Evolutionary conservation across 2,329 filamentous ascomycete genomes (phyloP).

Genomic region (Penicillium janthinellum): DNA sequence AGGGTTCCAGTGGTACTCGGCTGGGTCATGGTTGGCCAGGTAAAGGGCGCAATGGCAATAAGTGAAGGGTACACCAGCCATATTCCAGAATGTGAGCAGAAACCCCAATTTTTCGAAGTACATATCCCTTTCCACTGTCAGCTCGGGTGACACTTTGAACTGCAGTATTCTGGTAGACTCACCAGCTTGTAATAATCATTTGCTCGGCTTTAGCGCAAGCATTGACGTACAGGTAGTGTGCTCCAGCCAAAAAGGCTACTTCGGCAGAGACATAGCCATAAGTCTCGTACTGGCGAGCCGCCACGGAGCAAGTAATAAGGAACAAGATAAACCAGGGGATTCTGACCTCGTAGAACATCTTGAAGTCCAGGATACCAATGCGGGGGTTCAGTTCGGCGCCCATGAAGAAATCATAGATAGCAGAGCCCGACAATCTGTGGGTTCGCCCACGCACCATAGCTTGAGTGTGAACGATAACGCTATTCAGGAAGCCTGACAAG

Average conservation of each 20-base stretch:
- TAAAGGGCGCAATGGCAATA: conserved; percentile 94
- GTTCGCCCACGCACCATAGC: conserved; percentile 77
- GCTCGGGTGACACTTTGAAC: background rate
- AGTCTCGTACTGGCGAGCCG: conserved; percentile 80
- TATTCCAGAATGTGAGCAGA: conserved; percentile 97
- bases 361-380: conserved; percentile 80
- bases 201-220: conserved; percentile 91
- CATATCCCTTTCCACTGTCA: conserved; percentile 64
- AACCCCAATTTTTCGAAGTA: conserved; percentile 96
- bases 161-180: background rate
- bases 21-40: conserved; percentile 76
- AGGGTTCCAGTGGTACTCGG: conserved; percentile 73
- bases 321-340: conserved; percentile 91
- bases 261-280: conserved; percentile 84
- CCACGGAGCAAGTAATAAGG: conserved; percentile 60
- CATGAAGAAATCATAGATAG: conserved; percentile 87
- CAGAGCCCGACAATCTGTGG: conserved; percentile 85
- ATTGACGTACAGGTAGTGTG: conserved; percentile 87
- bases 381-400: conserved; percentile 83
- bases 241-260: conserved; percentile 78
- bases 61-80: conserved; percentile 83
- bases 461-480: conserved; percentile 81
- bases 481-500: conserved; percentile 79
- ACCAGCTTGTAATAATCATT: conserved; percentile 79
- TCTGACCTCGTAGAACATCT: conserved; percentile 94